phyloP scores from a whole-genome alignment of 1,139 yeast species.

The Yarrowia galli region DNA sequence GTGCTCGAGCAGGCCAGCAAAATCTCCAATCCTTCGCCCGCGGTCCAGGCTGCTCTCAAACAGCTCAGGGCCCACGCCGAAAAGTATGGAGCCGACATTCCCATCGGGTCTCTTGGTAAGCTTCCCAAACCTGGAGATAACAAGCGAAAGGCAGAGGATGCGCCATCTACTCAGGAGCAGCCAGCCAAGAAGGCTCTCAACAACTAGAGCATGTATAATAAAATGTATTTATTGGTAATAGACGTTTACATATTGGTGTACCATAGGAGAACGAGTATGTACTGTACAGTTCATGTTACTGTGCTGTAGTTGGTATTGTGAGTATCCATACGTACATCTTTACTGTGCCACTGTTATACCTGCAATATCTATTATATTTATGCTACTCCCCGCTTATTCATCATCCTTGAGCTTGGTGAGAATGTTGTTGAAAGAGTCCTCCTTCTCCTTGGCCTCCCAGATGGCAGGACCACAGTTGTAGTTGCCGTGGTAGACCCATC shows the following conservation, averaged over 20 bases:
- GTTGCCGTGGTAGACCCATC: constrained; percentile 97
- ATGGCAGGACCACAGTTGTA: constrained; percentile 89
- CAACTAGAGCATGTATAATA: constrained; percentile 39
- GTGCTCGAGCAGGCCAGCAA: constrained; percentile 51
- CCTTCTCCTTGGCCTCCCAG: constrained; percentile 90
- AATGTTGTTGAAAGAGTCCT: constrained; percentile 90
- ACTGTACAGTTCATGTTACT: too few species aligned
- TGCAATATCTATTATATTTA: constrained; percentile 31
- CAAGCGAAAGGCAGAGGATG: constrained; percentile 42
- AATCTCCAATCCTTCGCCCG: constrained; percentile 51
- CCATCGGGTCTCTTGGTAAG: constrained; percentile 39
- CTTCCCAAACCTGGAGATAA: constrained; percentile 40
- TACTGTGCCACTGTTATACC: too few species aligned
- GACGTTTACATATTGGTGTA: constrained; percentile 4
- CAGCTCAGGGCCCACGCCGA: constrained; percentile 51
- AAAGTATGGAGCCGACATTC: constrained; percentile 44
- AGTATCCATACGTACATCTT: too few species aligned
- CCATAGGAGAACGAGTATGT: too few species aligned
- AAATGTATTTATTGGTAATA: constrained; percentile 40
- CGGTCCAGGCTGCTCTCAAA: constrained; percentile 50
- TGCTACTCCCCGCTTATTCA: constrained; percentile 13
- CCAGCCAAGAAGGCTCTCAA: constrained; percentile 43
- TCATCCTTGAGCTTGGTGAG: constrained; percentile 44
- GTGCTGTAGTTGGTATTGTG: too few species aligned
- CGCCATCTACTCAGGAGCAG: constrained; percentile 40